phyloP scores from a whole-genome alignment of 2,329 filamentous ascomycete species.

The Cladobotryum protrusum region DNA sequence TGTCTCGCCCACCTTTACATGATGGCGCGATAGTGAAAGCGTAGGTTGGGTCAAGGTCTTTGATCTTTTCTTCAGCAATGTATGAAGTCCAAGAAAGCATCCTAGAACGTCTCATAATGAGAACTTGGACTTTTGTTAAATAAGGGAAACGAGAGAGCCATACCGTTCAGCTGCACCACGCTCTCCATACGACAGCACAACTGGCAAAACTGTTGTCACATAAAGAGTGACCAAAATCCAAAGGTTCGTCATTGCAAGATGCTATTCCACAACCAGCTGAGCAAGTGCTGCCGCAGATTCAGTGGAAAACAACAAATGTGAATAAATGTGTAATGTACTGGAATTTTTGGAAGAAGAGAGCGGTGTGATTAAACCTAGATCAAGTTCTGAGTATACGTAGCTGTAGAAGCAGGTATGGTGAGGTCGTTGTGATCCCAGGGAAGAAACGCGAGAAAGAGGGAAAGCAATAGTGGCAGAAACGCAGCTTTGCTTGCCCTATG shows the following conservation, averaged over 20 bases:
- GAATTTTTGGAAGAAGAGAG: no score
- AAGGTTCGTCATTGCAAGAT: neutral
- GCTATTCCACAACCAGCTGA: neutral
- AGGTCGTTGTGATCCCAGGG: no score
- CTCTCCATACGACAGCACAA: neutral
- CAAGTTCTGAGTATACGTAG: no score
- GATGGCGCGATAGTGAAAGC: neutral
- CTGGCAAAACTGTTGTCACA: neutral
- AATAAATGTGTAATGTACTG: no score
- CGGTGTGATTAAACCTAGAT: no score
- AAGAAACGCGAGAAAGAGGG: no score
- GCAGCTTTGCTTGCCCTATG: no score
- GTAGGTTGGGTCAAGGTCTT: neutral
- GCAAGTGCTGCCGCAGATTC: no score
- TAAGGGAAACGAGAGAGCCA: neutral
- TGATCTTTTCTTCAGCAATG: neutral
- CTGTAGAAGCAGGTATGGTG: no score
- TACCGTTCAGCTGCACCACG: neutral
- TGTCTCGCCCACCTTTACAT: neutral
- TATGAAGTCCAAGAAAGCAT: neutral
- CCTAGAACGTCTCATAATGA: neutral
- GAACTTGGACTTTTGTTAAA: neutral
- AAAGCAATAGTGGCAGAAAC: no score
- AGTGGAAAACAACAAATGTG: no score
- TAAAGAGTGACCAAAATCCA: neutral